phyloP scores from a whole-genome alignment of 495 filamentous ascomycete genomes.

The Massariosphaeria phaeospora region DNA sequence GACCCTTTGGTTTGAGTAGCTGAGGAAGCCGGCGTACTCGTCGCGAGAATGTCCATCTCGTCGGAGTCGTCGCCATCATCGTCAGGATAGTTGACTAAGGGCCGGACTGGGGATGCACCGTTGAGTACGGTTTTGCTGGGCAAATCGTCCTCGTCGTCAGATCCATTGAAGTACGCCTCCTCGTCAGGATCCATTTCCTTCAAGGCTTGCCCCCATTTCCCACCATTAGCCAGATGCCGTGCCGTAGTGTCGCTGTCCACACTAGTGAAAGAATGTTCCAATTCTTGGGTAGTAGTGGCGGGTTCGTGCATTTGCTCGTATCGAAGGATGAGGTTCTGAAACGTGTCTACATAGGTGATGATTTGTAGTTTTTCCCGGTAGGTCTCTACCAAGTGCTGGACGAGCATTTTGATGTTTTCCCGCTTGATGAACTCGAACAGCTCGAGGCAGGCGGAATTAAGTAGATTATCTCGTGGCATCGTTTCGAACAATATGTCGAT shows the following conservation, averaged over 20 bases:
- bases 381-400: conserved; percentile 81
- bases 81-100: conserved; percentile 85
- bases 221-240: conserved; percentile 51
- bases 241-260: conserved; percentile 29
- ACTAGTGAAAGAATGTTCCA: conserved; percentile 32
- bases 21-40: conserved; percentile 38
- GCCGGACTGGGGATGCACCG: conserved; percentile 58
- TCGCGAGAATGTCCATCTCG: conserved; percentile 49
- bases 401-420: conserved; percentile 75
- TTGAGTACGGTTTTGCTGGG: conserved; percentile 35
- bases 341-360: conserved; percentile 84
- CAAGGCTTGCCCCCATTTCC: conserved; percentile 63
- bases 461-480: conserved; percentile 91
- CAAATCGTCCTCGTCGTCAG: conserved; percentile 68
- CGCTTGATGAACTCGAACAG: conserved; percentile 86
- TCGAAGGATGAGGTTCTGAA: conserved; percentile 64
- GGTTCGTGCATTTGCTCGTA: conserved; percentile 63
- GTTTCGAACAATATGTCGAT: conserved; percentile 83
- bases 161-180: conserved; percentile 91
- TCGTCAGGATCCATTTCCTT: conserved; percentile 82
- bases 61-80: conserved; percentile 61
- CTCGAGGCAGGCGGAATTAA: conserved; percentile 94
- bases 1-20: conserved; percentile 14
- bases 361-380: conserved; percentile 74
- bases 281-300: conserved; percentile 28